Percentiles rank a stretch among this genome's conserved stretches.
Conservation (phyloP, 2,329 filamentous ascomycete species). For the Curvularia eragrostidis region DNA sequence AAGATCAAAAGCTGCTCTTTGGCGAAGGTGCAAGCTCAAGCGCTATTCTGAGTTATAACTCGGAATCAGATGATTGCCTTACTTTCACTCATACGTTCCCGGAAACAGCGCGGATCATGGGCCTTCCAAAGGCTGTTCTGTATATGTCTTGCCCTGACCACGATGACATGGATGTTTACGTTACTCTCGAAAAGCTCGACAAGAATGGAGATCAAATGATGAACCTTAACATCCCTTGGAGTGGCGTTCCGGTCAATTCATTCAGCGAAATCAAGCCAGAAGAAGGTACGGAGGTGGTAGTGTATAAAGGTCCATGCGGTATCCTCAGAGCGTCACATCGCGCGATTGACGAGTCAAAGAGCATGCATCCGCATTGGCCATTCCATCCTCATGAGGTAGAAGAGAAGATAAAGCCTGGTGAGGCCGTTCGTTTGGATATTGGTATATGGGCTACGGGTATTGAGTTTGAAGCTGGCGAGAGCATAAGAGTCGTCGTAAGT, state of each 20-base stretch:
- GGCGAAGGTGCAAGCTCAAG: neutral
- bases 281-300: neutral
- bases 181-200: slow-evolving; percentile 17
- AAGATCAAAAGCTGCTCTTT: neutral
- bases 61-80: neutral
- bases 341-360: neutral
- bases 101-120: neutral
- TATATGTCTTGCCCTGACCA: slow-evolving; percentile 52
- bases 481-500: neutral
- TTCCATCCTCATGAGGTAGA: neutral
- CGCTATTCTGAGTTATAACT: neutral
- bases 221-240: slow-evolving; percentile 53
- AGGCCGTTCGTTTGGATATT: slow-evolving; percentile 9
- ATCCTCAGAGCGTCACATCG: slow-evolving; percentile 18
- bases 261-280: slow-evolving; percentile 1
- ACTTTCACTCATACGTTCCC: slow-evolving; percentile 5
- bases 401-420: neutral
- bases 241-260: neutral
- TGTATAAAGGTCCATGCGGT: slow-evolving; percentile 18
- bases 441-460: slow-evolving; percentile 15
- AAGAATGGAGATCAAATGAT: slow-evolving; percentile 49
- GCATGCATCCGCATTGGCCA: neutral
- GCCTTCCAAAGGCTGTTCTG: slow-evolving; percentile 28
- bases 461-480: slow-evolving; percentile 12
- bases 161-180: slow-evolving; percentile 50